These are phyloP conservation scores for Gypsophila paniculata DNA, from an alignment of 179 eudicot genomes.

Conservation along the genomic window DNA sequence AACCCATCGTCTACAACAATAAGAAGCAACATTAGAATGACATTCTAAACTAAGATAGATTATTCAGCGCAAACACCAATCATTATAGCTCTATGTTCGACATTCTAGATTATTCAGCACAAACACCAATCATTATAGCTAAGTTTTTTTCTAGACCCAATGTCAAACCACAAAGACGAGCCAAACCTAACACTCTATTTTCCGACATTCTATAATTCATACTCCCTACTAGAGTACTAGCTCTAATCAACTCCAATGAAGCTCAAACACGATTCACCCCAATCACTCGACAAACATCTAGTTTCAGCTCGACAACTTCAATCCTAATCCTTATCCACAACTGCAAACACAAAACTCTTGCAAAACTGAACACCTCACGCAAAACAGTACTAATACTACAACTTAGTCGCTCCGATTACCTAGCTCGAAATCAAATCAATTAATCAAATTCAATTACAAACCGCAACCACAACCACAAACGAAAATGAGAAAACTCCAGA, in stretches of 20 bases:
- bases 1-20: conserved; percentile 67
- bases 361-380: background rate
- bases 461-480: too few relatives aligned
- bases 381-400: conserved; percentile 1
- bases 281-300: background rate
- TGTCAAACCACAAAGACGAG: background rate
- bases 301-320: background rate
- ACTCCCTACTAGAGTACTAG: too few relatives aligned
- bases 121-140: too few relatives aligned
- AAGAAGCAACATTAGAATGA: conserved; percentile 17
- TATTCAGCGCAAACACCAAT: too few relatives aligned
- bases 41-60: background rate
- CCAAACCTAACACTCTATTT: background rate
- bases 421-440: conserved; percentile 10
- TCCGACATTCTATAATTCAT: background rate
- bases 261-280: conserved; percentile 1
- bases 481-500: too few relatives aligned
- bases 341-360: background rate
- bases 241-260: background rate
- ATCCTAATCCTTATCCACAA: background rate
- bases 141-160: background rate
- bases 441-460: conserved; percentile 9
- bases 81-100: background rate
- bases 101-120: background rate
- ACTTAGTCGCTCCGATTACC: conserved; percentile 15